These are phyloP conservation scores for Dentipellis sp. DNA, from an alignment of 768 basidiomycete genomes.

Conservation along the genomic window DNA sequence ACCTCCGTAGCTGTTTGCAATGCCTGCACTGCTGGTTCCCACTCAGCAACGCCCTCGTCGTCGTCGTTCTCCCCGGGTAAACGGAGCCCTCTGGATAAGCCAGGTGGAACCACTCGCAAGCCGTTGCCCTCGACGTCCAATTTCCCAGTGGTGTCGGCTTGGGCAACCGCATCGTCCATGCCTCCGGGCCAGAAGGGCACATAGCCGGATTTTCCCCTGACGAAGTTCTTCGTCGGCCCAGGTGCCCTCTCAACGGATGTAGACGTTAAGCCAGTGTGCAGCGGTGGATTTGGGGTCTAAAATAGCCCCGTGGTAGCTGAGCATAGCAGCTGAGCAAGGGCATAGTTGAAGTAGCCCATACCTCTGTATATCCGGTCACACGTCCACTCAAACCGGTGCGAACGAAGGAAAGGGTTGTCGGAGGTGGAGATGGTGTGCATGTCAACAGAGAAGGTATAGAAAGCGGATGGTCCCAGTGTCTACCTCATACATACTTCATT, in stretches of 20 bases:
- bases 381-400: constrained; percentile 73
- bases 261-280: constrained; percentile 70
- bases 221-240: constrained; percentile 70
- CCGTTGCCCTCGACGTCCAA: constrained; percentile 30
- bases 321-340: neutral
- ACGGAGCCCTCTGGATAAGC: constrained; percentile 71
- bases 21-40: neutral
- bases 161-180: constrained; percentile 48
- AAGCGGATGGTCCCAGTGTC: constrained; percentile 63
- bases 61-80: constrained; percentile 50
- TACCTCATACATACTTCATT: constrained; percentile 22
- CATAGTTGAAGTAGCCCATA: constrained; percentile 18
- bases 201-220: constrained; percentile 88
- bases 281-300: constrained; percentile 46
- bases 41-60: constrained; percentile 30
- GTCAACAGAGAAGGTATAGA: constrained; percentile 55
- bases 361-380: constrained; percentile 78
- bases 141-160: constrained; percentile 15
- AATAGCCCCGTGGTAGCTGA: neutral
- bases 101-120: constrained; percentile 70
- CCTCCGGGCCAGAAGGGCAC: constrained; percentile 95
- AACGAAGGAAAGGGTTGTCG: constrained; percentile 65
- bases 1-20: neutral
- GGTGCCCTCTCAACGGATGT: constrained; percentile 83
- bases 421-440: constrained; percentile 60